Base-by-base conservation (phyloP, 2,329 filamentous ascomycete genomes). In the Amauroascus niger region DNA sequence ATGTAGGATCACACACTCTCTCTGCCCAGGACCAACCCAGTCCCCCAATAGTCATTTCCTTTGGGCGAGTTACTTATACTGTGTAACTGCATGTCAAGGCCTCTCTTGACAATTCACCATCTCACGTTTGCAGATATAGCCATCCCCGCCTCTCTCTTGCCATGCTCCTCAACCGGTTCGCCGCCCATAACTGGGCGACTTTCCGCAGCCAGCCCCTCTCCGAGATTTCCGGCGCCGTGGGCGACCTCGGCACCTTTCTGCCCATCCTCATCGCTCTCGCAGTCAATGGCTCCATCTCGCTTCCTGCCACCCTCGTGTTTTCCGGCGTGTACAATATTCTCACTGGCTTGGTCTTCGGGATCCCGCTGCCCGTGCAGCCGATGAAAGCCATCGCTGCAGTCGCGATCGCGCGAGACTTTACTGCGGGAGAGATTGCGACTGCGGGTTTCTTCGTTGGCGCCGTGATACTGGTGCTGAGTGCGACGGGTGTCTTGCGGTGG, bases 321-420 rank as follows among this genome's bases (percentile, higher is more conserved):
- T 90, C 88, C 0, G 93, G 93, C 1, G 64, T 90, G 8, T 91
- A 86, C 69, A 97, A 97, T 64, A 80, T 96, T 53, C 63, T 86
- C 11, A 95, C 90, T 0, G 93, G 91, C 16, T 65, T 83, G 1
- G 70, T 84, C 30, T 97, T 96, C 63, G 91, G 91, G 6, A 85
- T 97, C 39, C 91, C 91, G 1, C 72, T 96, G 2, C 90, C 90
- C 0, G 89, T 96, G 0, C 90, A 96, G 71, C 90, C 90, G 0
- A 86, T 86, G 82, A 86, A 85, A 77, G 90, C 91, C 35, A 94
- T 97, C 57, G 90, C 90, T 5, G 87, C 90, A 0, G 86, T 94
- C 0, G 88, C 89, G n/a, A 87, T 96, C 55, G 77, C 84, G 6
- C 77, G 81, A 9, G 74, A 74, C 28, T 82, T 87, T 58, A 80